Percentiles rank a stretch among this genome's conserved stretches.
Evolutionary conservation across 495 filamentous ascomycete species (phyloP).

Genomic region (Thozetella sp.): DNA sequence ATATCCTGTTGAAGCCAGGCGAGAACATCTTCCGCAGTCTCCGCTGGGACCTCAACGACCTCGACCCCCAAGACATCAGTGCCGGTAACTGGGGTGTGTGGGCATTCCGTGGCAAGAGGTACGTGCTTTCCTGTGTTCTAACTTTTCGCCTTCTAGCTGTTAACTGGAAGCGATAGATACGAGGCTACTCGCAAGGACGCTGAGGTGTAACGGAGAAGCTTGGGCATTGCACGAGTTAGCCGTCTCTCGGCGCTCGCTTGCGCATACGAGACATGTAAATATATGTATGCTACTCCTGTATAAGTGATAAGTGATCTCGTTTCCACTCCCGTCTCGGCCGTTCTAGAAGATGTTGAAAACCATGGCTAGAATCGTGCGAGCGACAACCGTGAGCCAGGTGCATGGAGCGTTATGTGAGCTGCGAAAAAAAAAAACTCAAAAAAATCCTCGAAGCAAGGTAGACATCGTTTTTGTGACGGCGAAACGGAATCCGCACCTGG

Average conservation of each 20-base stretch:
- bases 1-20: constrained; percentile 86
- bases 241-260: too few species aligned
- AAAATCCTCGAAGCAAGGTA: too few species aligned
- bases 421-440: too few species aligned
- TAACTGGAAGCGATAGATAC: constrained; percentile 48
- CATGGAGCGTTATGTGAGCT: too few species aligned
- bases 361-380: too few species aligned
- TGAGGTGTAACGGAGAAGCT: constrained; percentile 9
- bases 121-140: constrained; percentile 36
- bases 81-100: constrained; percentile 97
- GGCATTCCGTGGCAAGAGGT: constrained; percentile 97
- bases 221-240: too few species aligned
- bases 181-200: constrained; percentile 61
- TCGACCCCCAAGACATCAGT: constrained; percentile 91
- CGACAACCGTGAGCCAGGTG: too few species aligned
- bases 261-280: not conserved
- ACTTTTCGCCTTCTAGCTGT: constrained; percentile 8
- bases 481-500: not conserved
- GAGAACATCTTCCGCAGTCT: constrained; percentile 95
- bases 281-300: not conserved
- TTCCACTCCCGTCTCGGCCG: not conserved
- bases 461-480: too few species aligned
- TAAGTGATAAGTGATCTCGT: too few species aligned
- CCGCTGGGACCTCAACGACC: constrained; percentile 95
- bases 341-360: not conserved